A percentile compares a stretch with the other conserved stretches of the same genome.
These are phyloP conservation scores for Neonectria punicea DNA, from an alignment of 2,329 filamentous ascomycete species.

Conservation along the genomic window DNA sequence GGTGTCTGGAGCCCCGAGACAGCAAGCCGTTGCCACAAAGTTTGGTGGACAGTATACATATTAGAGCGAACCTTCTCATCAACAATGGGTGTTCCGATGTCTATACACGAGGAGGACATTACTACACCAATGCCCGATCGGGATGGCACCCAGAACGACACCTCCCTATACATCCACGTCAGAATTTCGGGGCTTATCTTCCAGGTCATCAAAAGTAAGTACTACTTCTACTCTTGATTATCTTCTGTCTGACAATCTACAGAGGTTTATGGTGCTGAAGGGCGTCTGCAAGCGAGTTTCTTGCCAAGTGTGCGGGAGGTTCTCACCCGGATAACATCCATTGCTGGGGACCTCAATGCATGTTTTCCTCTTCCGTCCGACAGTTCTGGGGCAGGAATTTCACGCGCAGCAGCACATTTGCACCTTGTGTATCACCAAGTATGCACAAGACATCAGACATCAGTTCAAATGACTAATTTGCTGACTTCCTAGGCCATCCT, in stretches of 20 bases:
- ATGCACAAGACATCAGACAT: background rate
- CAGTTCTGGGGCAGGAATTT: slow-evolving; percentile 6
- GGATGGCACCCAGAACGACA: slow-evolving; percentile 4
- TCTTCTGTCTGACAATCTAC: background rate
- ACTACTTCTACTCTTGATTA: fast-evolving
- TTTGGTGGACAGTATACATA: slow-evolving; percentile 25
- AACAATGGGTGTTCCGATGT: slow-evolving; percentile 21
- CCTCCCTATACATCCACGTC: slow-evolving; percentile 14
- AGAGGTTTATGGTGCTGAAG: slow-evolving; percentile 24
- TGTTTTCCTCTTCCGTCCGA: slow-evolving; percentile 13
- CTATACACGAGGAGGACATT: slow-evolving; percentile 20
- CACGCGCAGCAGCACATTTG: slow-evolving; percentile 13
- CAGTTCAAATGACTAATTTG: background rate
- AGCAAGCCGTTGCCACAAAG: slow-evolving; percentile 16
- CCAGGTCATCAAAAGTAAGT: slow-evolving; percentile 19
- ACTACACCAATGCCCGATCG: slow-evolving; percentile 19
- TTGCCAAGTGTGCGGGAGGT: slow-evolving; percentile 17
- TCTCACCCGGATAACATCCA: slow-evolving; percentile 15
- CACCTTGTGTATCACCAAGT: slow-evolving; percentile 22
- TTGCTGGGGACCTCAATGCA: slow-evolving; percentile 12
- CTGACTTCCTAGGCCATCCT: slow-evolving; percentile 14
- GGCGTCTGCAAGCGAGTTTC: slow-evolving; percentile 20
- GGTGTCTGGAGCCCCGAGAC: slow-evolving; percentile 15
- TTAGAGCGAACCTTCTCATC: slow-evolving; percentile 17
- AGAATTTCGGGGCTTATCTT: slow-evolving; percentile 21